These are phyloP conservation scores for Clarireedia sp. DNA, from an alignment of 2,329 filamentous ascomycete species.

Conservation along the genomic window DNA sequence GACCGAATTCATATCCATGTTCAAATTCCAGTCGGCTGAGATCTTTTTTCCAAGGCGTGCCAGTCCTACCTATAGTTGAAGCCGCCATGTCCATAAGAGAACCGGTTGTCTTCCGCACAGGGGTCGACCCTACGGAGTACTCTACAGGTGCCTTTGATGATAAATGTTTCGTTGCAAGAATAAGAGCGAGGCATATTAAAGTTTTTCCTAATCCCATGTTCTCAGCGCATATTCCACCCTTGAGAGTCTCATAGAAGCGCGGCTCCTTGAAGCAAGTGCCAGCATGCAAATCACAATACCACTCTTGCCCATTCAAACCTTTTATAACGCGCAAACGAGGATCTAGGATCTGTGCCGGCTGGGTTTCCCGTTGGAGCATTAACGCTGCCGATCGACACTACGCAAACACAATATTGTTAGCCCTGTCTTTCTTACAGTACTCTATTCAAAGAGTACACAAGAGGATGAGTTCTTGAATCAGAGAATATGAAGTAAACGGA, in stretches of 20 bases:
- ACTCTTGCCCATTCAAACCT: conserved; percentile 54
- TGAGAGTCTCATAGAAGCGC: conserved; percentile 62
- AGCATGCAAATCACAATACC: conserved; percentile 63
- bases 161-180: conserved; percentile 67
- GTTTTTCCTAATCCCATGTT: conserved; percentile 84
- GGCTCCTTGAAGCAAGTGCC: conserved; percentile 57
- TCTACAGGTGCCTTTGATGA: conserved; percentile 57
- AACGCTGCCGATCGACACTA: conserved; percentile 67
- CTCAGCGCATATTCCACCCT: conserved; percentile 72
- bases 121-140: conserved; percentile 38
- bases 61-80: conserved; percentile 55
- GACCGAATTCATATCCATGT: not conserved
- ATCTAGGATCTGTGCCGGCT: conserved; percentile 58
- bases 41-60: conserved; percentile 62
- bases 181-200: conserved; percentile 69
- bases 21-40: conserved; percentile 39
- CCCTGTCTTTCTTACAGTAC: too few species aligned
- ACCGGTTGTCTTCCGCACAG: conserved; percentile 41
- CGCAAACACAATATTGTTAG: too few species aligned
- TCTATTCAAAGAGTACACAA: too few species aligned
- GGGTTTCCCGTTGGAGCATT: conserved; percentile 76
- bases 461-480: too few species aligned
- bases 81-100: conserved; percentile 71
- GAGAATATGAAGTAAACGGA: too few species aligned
- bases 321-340: conserved; percentile 56